Base-by-base conservation (phyloP, 768 basidiomycete species). In the Serendipita sp. region DNA sequence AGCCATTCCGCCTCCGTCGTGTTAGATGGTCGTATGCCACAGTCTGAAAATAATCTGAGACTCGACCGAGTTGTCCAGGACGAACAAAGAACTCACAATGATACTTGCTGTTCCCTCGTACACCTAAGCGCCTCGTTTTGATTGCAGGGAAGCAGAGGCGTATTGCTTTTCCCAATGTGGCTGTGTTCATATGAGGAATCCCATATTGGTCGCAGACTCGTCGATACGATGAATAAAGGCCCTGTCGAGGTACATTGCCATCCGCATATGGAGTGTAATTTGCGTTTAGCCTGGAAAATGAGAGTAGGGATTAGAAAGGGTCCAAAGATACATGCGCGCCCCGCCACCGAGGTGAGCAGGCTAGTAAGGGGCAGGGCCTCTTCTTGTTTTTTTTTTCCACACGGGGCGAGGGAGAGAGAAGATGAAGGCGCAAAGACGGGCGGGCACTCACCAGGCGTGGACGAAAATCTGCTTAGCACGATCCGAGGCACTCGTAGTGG, bases 41-140 rank as follows among this genome's bases (percentile, higher is more conserved):
- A 92, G 80, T 92, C 90, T 88, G 74, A 70, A 68, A 67, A 60
- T 67, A 70, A 65, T 65, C 62, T n/a, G n/a, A n/a, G n/a, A n/a
- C n/a, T 66, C 65, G 60, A 64, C 60, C 56, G 67, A 65, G 68
- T 70, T 67, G 67, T n/a, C n/a, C n/a, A n/a, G n/a, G n/a, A n/a
- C n/a, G n/a, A n/a, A n/a, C n/a, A 30, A 60, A 11, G 58, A 50
- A 62, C 48, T 65, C 67, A 91, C 90, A 95, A 74, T 94, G 91
- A 75, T 95, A 95, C 79, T 93, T 94, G 76, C 88, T 90, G 77
- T 95, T 93, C 60, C 92, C 92, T 74, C 93, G 77, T 64, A 90
- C 90, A 64, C 93, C 93, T 64, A 96, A 74, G 64, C 93, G 86
- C 67, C 93, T 80, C 60, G 93, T 95, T 81, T 92, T 94, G 79